A percentile compares a stretch with the other conserved stretches of the same genome.
Conservation (phyloP, 306 rosid genomes). For the Cotoneaster glaucophyllus region DNA sequence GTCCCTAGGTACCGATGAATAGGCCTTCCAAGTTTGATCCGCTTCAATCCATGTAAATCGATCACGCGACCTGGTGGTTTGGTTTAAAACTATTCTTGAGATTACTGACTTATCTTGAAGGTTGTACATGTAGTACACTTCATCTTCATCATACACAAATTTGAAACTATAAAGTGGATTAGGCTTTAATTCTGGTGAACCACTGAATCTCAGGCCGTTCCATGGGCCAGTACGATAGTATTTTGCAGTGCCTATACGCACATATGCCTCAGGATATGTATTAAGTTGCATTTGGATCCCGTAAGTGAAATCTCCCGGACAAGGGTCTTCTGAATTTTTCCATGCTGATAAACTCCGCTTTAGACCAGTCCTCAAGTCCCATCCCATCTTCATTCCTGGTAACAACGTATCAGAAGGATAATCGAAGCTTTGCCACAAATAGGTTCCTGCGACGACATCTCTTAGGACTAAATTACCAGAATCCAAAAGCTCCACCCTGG, state of each 20-base stretch:
- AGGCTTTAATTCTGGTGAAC: slow-evolving; percentile 18
- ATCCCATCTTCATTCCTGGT: slow-evolving; percentile 56
- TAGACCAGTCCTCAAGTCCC: slow-evolving; percentile 35
- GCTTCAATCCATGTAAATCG: slow-evolving; percentile 32
- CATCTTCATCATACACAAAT: slow-evolving; percentile 31
- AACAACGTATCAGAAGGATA: slow-evolving; percentile 51
- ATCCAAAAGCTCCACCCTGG: slow-evolving; percentile 32
- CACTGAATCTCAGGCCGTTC: slow-evolving; percentile 42
- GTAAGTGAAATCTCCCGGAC: slow-evolving; percentile 38
- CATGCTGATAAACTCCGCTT: slow-evolving; percentile 30
- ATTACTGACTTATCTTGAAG: slow-evolving; percentile 28
- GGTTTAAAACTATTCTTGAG: slow-evolving; percentile 39
- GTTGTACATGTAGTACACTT: slow-evolving; percentile 33
- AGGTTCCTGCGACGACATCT: slow-evolving; percentile 16
- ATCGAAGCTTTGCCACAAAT: slow-evolving; percentile 62
- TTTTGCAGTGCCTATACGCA: slow-evolving; percentile 25
- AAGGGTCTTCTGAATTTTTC: slow-evolving; percentile 45
- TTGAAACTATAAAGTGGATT: slow-evolving; percentile 26
- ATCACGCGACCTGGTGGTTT: slow-evolving; percentile 11
- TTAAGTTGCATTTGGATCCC: slow-evolving; percentile 17
- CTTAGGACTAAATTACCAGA: slow-evolving; percentile 46
- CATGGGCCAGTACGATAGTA: slow-evolving; percentile 40
- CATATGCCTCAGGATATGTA: slow-evolving; percentile 24
- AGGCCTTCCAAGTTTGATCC: slow-evolving; percentile 32
- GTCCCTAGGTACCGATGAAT: slow-evolving; percentile 25